Percentiles rank a stretch among this genome's conserved stretches.
Evolutionary conservation across 148 eudicot species (phyloP).

Genomic region (Euryodendron excelsum): DNA sequence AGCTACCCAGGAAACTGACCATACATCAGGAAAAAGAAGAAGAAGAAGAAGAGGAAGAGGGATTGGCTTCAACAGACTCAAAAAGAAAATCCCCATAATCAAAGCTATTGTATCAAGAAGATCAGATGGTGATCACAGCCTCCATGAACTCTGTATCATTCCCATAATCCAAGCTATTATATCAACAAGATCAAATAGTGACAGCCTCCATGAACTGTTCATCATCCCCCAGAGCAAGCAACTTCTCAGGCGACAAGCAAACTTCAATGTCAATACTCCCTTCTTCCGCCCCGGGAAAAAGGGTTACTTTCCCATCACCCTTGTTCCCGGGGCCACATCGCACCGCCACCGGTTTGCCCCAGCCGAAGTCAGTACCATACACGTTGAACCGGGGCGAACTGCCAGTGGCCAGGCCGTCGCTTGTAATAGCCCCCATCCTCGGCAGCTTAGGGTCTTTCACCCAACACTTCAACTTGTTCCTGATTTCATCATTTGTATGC

Average conservation of each 20-base stretch:
- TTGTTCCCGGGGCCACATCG: neutral
- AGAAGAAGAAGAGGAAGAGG: too few species aligned
- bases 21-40: too few species aligned
- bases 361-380: conserved; percentile 13
- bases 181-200: neutral
- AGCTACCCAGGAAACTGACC: too few species aligned
- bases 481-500: neutral
- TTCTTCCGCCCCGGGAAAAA: conserved; percentile 12
- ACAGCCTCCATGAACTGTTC: conserved; percentile 1
- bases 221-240: conserved; percentile 4
- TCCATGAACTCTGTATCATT: too few species aligned
- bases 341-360: conserved; percentile 16
- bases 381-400: conserved; percentile 3
- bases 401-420: neutral
- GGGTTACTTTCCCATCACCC: neutral
- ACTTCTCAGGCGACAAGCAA: neutral
- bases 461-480: neutral
- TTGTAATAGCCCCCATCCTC: neutral
- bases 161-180: too few species aligned
- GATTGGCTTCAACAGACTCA: too few species aligned
- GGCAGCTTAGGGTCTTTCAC: neutral
- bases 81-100: too few species aligned
- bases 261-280: conserved; percentile 16
- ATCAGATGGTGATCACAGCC: too few species aligned
- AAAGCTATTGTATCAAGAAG: too few species aligned